Percentiles rank a stretch among this genome's conserved stretches.
These are phyloP conservation scores for Ogataea methanolica DNA, from an alignment of 805 yeast genomes.

Conservation along the genomic window DNA sequence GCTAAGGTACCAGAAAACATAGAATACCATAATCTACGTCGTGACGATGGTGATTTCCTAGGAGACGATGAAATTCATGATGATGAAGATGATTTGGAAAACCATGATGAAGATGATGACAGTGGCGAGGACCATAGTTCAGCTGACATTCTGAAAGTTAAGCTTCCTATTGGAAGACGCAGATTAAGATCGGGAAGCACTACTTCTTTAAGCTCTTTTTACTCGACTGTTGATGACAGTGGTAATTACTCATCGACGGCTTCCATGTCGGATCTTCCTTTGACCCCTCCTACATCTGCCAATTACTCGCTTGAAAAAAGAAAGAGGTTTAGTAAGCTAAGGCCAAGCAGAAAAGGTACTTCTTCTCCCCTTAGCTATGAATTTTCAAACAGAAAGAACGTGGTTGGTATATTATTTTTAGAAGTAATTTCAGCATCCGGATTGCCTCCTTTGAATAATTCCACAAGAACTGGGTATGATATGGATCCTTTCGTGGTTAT, in stretches of 20 bases:
- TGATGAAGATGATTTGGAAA: background rate
- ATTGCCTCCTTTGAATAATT: slow-evolving; percentile 70
- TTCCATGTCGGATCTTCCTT: slow-evolving; percentile 14
- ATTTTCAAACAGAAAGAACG: slow-evolving; percentile 33
- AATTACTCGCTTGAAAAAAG: slow-evolving; percentile 3
- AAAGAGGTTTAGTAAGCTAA: slow-evolving; percentile 9
- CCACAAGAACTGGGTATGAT: slow-evolving; percentile 75
- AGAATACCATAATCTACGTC: background rate
- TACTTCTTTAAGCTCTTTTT: slow-evolving; percentile 5
- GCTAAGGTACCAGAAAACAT: background rate
- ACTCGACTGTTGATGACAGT: slow-evolving; percentile 17
- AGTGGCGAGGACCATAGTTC: slow-evolving; percentile 1
- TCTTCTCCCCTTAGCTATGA: slow-evolving; percentile 26
- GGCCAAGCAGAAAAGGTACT: slow-evolving; percentile 2
- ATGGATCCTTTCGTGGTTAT: slow-evolving; percentile 97
- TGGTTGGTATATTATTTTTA: slow-evolving; percentile 68
- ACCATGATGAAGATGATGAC: slow-evolving; percentile 4
- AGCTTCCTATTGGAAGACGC: background rate
- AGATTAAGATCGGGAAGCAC: slow-evolving; percentile 1
- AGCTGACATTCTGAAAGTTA: background rate
- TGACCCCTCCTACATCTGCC: slow-evolving; percentile 14
- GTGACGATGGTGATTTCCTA: background rate
- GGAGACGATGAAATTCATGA: background rate
- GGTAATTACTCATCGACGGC: slow-evolving; percentile 12
- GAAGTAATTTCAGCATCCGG: slow-evolving; percentile 72